Evolutionary conservation across 805 yeast species (phyloP).

Genomic region (Cyberlindnera galapagoensis): DNA sequence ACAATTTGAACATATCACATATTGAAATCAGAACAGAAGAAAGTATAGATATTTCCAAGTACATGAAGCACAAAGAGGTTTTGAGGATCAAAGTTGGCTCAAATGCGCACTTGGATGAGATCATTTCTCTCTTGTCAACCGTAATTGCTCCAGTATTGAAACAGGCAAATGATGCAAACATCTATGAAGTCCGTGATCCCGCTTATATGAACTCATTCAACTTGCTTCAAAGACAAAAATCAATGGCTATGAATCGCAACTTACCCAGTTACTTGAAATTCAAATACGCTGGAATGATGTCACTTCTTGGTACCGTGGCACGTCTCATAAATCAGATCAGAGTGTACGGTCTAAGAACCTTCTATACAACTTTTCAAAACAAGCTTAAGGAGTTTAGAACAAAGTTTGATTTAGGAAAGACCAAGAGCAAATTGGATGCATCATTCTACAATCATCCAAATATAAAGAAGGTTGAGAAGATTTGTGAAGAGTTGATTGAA

Average conservation of each 20-base stretch:
- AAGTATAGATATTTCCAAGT: slow-evolving; percentile 70
- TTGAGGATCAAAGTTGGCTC: slow-evolving; percentile 51
- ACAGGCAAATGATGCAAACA: slow-evolving; percentile 55
- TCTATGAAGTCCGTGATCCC: slow-evolving; percentile 64
- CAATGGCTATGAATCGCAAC: slow-evolving; percentile 44
- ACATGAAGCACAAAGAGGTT: slow-evolving; percentile 63
- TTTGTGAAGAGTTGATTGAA: slow-evolving; percentile 37
- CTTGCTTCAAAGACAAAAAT: slow-evolving; percentile 63
- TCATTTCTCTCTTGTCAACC: slow-evolving; percentile 47
- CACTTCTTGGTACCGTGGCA: slow-evolving; percentile 63
- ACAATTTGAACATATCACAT: slow-evolving; percentile 63
- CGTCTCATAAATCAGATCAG: slow-evolving; percentile 62
- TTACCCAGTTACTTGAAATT: slow-evolving; percentile 68
- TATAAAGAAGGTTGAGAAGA: slow-evolving; percentile 36
- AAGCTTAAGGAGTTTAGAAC: slow-evolving; percentile 53
- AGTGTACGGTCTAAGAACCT: slow-evolving; percentile 77
- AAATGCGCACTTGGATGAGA: slow-evolving; percentile 47
- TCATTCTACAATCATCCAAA: slow-evolving; percentile 50
- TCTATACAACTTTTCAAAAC: slow-evolving; percentile 58
- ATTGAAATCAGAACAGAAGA: slow-evolving; percentile 85
- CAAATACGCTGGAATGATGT: slow-evolving; percentile 58
- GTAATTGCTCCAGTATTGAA: slow-evolving; percentile 64
- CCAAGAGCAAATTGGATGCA: slow-evolving; percentile 57
- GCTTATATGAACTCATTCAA: slow-evolving; percentile 60
- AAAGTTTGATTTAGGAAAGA: slow-evolving; percentile 52